Base-by-base conservation (phyloP, 164 flowering plant genomes). In the Magnolia changhungtana region DNA sequence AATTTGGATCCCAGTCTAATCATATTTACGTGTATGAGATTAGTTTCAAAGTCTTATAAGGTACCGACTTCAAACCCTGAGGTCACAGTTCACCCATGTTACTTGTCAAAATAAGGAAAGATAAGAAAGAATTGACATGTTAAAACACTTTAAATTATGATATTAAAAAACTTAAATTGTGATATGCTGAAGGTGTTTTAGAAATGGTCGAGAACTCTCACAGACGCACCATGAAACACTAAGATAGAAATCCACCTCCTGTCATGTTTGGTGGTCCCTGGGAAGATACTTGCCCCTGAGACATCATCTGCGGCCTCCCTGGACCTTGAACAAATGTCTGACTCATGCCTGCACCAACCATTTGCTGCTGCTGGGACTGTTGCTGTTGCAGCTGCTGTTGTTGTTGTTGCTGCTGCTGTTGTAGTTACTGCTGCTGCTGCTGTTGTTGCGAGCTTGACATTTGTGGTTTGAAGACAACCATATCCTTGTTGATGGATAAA, bases 391-490 rank as follows among this genome's bases (percentile, higher is more conserved):
- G 80, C 18, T 74, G 85, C 9, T 74, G 83, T 13, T 68, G 81
- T 24, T 81, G 84, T 8, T 31, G 76, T 52, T 64, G 82, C 58
- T 64, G 80, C 9, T 61, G 81, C n/a, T 71, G 81, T 13, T 71
- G 86, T 71, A 59, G 78, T 11, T 76, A 85, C 29, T 81, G 90
- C 21, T 76, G 81, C 58, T 69, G 78, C 23, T 75, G 85, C 27
- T 66, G 81, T 29, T 79, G 84, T 50, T 79, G 90, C 78, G 89
- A 90, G 78, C 82, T 84, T 21, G 96, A 20, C 63, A 86, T 82
- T 85, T 90, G 97, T 23, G 97, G 99, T 85, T 93, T 95, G 74
- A 95, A 95, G 19, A 95, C 99, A 67, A 95, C 99, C 98, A 93
- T 93, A 75, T 93, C 98, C 99, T 95, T 37, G 74, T 8, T 45